Evolutionary conservation across 1,284 basidiomycete genomes (phyloP).

Genomic region (Schizopora paradoxa): DNA sequence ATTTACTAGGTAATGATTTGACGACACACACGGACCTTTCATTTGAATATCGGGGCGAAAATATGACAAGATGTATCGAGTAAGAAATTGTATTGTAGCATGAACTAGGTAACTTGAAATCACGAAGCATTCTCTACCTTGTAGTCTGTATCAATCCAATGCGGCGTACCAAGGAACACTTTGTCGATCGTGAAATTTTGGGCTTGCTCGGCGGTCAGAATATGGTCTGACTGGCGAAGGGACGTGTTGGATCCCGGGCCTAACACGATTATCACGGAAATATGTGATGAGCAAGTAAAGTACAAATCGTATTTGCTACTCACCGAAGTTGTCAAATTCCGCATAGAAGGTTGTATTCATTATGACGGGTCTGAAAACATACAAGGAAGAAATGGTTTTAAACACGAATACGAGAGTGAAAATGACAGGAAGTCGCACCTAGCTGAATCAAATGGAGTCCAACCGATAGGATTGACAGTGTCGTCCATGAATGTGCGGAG

Average conservation of each 20-base stretch:
- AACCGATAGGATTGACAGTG: conserved; percentile 47
- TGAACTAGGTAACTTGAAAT: background rate
- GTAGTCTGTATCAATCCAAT: conserved; percentile 67
- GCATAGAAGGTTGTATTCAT: conserved; percentile 56
- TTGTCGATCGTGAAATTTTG: conserved; percentile 38
- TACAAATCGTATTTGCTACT: conserved; percentile 4
- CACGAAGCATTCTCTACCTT: background rate
- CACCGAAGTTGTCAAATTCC: conserved; percentile 52
- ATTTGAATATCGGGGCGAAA: too few species aligned
- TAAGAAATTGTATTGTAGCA: background rate
- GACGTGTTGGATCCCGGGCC: conserved; percentile 51
- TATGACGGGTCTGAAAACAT: conserved; percentile 36
- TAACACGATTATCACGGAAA: conserved; percentile 21
- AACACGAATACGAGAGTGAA: too few species aligned
- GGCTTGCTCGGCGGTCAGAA: conserved; percentile 39
- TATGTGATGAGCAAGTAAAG: conserved; percentile 1
- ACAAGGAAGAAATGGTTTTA: too few species aligned
- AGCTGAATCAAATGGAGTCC: conserved; percentile 42
- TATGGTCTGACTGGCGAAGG: conserved; percentile 42
- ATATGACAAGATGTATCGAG: background rate
- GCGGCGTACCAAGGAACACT: conserved; percentile 44
- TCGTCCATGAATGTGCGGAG: conserved; percentile 55
- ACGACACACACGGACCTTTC: too few species aligned
- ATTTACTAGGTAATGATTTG: conserved; percentile 18
- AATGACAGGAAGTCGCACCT: conserved; percentile 27